phyloP scores from a whole-genome alignment of 257 asterid species.

The Cruciata laevipes region DNA sequence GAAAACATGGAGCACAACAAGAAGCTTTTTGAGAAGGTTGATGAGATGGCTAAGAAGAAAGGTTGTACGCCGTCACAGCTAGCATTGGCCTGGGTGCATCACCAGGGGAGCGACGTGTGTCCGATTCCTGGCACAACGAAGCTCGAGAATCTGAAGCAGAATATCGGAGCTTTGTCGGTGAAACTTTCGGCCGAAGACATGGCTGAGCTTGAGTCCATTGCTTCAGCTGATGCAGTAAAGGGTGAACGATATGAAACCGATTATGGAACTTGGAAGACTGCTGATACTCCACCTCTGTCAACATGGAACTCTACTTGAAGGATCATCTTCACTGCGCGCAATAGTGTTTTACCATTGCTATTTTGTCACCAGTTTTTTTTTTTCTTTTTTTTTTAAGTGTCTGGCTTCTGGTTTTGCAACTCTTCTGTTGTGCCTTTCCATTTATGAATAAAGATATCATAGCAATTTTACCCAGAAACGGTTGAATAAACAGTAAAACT shows the following conservation, averaged over 20 bases:
- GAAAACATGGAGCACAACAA: slow-evolving; percentile 39
- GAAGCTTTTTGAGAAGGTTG: slow-evolving; percentile 25
- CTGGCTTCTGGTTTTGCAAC: no score
- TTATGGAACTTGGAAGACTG: slow-evolving; percentile 13
- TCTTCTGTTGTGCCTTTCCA: no score
- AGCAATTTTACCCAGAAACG: no score
- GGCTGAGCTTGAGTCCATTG: slow-evolving; percentile 32
- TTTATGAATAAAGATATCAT: no score
- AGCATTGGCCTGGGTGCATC: slow-evolving; percentile 55
- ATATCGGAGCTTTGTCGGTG: slow-evolving; percentile 29
- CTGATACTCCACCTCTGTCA: slow-evolving; percentile 31
- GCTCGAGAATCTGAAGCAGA: slow-evolving; percentile 29
- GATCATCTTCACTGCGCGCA: neutral
- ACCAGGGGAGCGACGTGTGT: slow-evolving; percentile 43
- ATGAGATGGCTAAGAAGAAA: slow-evolving; percentile 29
- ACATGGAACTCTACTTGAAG: slow-evolving; percentile 21
- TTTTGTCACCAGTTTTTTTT: no score
- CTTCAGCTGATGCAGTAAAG: slow-evolving; percentile 24
- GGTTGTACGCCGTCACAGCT: slow-evolving; percentile 49
- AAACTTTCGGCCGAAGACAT: slow-evolving; percentile 23
- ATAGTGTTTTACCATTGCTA: no score
- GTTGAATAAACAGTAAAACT: no score
- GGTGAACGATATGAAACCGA: slow-evolving; percentile 17
- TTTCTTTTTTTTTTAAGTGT: no score
- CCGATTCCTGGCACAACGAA: slow-evolving; percentile 53